A percentile compares a stretch with the other conserved stretches of the same genome.
These are phyloP conservation scores for Rhodotorula babjevae DNA, from an alignment of 768 basidiomycete genomes.

Conservation along the genomic window DNA sequence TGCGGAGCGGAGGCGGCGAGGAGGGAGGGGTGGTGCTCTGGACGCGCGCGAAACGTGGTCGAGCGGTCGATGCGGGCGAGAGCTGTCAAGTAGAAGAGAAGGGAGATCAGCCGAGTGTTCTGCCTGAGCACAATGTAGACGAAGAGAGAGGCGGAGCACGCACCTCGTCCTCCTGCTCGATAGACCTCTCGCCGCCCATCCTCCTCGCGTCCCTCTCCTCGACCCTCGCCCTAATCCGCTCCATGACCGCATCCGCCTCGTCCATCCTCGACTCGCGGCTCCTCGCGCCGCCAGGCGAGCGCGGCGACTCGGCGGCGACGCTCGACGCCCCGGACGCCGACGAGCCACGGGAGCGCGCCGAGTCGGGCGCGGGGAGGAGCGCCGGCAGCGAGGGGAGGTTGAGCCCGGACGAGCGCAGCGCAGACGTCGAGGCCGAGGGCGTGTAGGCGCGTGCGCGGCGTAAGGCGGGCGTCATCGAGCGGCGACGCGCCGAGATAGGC, in stretches of 20 bases:
- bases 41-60: background rate
- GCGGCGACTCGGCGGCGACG: background rate
- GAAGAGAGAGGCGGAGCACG: background rate
- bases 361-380: background rate
- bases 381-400: background rate
- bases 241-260: constrained; percentile 25
- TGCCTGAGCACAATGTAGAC: no score
- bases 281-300: background rate
- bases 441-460: background rate
- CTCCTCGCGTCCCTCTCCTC: constrained; percentile 17
- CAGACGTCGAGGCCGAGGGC: background rate
- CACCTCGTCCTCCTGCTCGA: background rate
- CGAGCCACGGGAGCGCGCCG: background rate
- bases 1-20: background rate
- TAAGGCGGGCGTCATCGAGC: background rate
- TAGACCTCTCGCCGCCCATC: background rate
- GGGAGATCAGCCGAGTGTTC: background rate
- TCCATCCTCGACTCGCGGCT: background rate
- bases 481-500: background rate
- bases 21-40: background rate
- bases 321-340: background rate
- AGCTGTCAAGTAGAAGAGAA: background rate
- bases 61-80: background rate
- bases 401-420: background rate
- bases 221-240: constrained; percentile 16